Conservation (phyloP, 768 basidiomycete genomes). For the Tylopilus cervinicoccineus region DNA sequence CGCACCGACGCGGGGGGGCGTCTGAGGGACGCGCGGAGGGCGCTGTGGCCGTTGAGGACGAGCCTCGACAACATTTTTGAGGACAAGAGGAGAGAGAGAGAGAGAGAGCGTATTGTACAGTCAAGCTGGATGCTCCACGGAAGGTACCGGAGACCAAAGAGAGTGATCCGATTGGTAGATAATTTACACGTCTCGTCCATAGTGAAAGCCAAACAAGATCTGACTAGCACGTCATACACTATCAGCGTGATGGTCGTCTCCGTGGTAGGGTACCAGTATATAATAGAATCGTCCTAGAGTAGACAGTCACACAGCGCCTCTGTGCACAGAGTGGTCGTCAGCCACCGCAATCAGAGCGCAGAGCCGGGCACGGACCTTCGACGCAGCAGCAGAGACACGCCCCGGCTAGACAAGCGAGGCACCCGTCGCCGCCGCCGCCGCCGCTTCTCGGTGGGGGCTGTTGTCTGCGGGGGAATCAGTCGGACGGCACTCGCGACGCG, state of each 20-base stretch:
- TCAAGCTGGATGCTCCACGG: conserved; percentile 42
- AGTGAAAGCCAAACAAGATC: conserved; percentile 1
- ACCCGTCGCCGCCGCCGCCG: conserved; percentile 31
- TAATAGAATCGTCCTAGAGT: conserved; percentile 35
- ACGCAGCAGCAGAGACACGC: conserved; percentile 48
- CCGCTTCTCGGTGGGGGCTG: conserved; percentile 37
- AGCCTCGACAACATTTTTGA: conserved; percentile 82
- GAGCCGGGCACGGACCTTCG: conserved; percentile 37
- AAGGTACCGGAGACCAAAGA: conserved; percentile 34
- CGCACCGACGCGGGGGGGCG: conserved; percentile 52
- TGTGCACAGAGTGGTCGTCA: conserved; percentile 27
- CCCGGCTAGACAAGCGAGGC: conserved; percentile 47
- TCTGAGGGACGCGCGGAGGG: conserved; percentile 40
- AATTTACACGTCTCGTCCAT: conserved; percentile 27
- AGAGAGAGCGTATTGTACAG: too few species aligned
- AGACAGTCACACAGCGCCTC: conserved; percentile 72
- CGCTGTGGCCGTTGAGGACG: conserved; percentile 58
- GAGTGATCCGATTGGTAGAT: conserved; percentile 19
- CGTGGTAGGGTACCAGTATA: conserved; percentile 16
- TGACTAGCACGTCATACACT: conserved; percentile 13
- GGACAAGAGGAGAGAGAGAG: conserved; percentile 34
- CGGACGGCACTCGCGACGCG: neutral
- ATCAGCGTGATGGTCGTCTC: conserved; percentile 9
- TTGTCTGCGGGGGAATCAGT: conserved; percentile 31
- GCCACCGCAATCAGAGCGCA: conserved; percentile 27